These are phyloP conservation scores for Eucalyptus polybractea DNA, from an alignment of 345 rosid genomes.

Conservation along the genomic window DNA sequence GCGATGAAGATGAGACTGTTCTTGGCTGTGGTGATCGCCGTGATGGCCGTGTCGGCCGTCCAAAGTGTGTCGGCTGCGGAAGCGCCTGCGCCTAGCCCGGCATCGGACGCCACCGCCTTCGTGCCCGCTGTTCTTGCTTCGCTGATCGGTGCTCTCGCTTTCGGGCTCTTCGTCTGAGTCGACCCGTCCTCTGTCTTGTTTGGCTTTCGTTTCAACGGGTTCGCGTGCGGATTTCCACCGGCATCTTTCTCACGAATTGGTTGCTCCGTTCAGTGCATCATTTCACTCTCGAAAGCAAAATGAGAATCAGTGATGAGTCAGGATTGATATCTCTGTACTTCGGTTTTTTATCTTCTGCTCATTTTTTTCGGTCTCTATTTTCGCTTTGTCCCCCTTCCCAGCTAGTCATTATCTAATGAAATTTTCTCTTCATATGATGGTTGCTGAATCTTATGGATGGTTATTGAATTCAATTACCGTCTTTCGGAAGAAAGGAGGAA, in stretches of 20 bases:
- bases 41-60: neutral
- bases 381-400: neutral
- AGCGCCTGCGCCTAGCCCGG: neutral
- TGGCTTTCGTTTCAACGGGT: neutral
- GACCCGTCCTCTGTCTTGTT: neutral
- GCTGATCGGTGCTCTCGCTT: neutral
- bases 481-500: neutral
- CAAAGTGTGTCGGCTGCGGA: neutral
- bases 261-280: neutral
- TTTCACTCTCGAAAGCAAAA: neutral
- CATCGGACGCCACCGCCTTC: neutral
- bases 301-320: neutral
- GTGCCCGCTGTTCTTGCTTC: neutral
- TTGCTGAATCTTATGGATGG: neutral
- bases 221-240: neutral
- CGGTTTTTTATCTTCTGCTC: neutral
- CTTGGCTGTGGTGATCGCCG: neutral
- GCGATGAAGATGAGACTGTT: constrained; percentile 1
- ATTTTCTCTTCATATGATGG: neutral
- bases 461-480: neutral
- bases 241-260: neutral
- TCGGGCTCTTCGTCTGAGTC: neutral
- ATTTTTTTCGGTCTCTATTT: neutral
- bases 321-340: neutral
- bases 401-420: neutral